Evolutionary conservation across 768 basidiomycete genomes (phyloP), one percentile per base, ranked within the genome.

Genomic region (Lyophyllum shimeji): DNA sequence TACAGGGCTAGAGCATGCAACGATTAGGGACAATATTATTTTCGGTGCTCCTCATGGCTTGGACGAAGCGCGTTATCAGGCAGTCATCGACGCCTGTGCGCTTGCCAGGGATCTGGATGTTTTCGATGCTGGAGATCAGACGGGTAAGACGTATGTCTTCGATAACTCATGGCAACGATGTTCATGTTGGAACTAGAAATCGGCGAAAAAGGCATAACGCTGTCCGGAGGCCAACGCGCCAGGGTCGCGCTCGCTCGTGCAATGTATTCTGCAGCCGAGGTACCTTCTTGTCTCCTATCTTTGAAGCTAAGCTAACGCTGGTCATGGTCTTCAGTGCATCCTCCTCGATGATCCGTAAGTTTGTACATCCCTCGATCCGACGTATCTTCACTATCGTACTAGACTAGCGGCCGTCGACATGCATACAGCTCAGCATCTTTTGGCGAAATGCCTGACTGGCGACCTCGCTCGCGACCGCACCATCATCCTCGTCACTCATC

Each of bases 401-500:
- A 85, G 81, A 1, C 70, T 90, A 2, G 84, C 87, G 0, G 86
- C 87, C 0, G 87, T 89, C 1, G 87, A 89, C 64, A 87, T 87
- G 80, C 88, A 90, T 60, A 90, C 89, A 0, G 87, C 89, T 7
- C 79, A 81, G 43, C 85, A 88, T 61, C 69, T 95, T 18, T 83
- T 89, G 53, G 70, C 75, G 13, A 72, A 82, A 33, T 90, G 89
- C 59, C 71, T 94, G 15, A 73, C 74, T 8, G 86, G 92, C 7
- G 69, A 76, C 1, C 75, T 94, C 15, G 81, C 86, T 57, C 70
- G 71, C 15, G 80, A 76, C 49, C 77, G 92, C 15, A 94, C 92
- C 0, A 80, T 93, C 59, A 79, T 94, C 55, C 78, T 95, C 17
- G 90, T 94, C 50, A 93, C 92, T 0, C 93, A 95, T 65, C 89